Evolutionary conservation across 2,329 filamentous ascomycete species (phyloP).

Genomic region (Trichoderma asperellum): DNA sequence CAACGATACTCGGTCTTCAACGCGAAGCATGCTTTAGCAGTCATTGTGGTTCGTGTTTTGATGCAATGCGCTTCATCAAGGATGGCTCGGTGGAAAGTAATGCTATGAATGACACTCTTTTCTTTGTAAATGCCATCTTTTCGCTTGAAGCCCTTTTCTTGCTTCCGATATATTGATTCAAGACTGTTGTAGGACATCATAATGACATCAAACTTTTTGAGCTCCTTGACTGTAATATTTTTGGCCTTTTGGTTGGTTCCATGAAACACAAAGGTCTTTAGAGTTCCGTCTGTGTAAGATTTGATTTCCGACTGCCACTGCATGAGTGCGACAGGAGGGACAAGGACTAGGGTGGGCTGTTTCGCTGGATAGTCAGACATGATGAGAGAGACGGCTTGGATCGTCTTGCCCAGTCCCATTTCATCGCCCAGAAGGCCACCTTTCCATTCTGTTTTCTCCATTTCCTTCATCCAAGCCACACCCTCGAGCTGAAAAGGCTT

Average conservation of each 20-base stretch:
- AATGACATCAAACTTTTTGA: conserved; percentile 87
- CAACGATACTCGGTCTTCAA: conserved; percentile 87
- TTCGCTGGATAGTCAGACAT: conserved; percentile 95
- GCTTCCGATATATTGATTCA: conserved; percentile 89
- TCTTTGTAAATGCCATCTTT: conserved; percentile 82
- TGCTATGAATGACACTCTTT: conserved; percentile 76
- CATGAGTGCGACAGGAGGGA: conserved; percentile 92
- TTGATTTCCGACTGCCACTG: conserved; percentile 88
- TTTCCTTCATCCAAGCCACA: conserved; percentile 89
- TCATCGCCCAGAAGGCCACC: conserved; percentile 94
- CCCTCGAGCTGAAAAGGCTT: conserved; percentile 96
- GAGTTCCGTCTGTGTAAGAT: conserved; percentile 79
- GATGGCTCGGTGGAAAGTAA: conserved; percentile 87
- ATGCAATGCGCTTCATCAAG: conserved; percentile 96
- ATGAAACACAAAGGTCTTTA: conserved; percentile 91
- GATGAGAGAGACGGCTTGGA: conserved; percentile 94
- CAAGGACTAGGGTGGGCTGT: conserved; percentile 81
- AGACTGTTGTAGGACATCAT: conserved; percentile 96
- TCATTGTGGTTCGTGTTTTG: conserved; percentile 85
- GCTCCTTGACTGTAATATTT: conserved; percentile 70
- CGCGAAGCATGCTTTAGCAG: conserved; percentile 93
- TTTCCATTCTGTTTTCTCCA: conserved; percentile 83
- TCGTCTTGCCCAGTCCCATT: conserved; percentile 99
- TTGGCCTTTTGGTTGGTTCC: conserved; percentile 85
- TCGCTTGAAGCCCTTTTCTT: conserved; percentile 86